A percentile compares a stretch with the other conserved stretches of the same genome.
These are phyloP conservation scores for Scutellaria galericulata DNA, from an alignment of 257 asterid genomes.

Conservation along the genomic window DNA sequence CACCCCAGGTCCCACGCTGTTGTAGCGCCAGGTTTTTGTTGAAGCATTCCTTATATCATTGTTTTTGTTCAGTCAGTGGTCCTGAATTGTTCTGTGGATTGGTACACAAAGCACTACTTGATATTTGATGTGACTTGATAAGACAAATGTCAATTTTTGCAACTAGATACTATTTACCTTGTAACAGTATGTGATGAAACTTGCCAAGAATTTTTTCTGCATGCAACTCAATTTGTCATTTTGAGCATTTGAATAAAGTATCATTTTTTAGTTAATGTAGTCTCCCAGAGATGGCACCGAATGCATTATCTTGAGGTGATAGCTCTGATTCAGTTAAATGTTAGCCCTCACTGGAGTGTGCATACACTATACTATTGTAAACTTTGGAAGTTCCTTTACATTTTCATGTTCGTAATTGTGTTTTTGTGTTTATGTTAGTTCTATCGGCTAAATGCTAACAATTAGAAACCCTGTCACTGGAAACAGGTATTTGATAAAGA, in stretches of 20 bases:
- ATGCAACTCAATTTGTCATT: not conserved
- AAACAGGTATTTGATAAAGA: slow-evolving; percentile 87
- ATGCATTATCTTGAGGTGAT: not conserved
- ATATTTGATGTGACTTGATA: not conserved
- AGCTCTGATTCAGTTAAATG: too few relatives aligned
- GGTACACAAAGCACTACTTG: not conserved
- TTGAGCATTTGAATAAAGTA: not conserved
- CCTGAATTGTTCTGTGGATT: not conserved
- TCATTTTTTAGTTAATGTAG: slow-evolving; percentile 9
- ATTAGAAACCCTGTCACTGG: not conserved
- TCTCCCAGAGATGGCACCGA: not conserved
- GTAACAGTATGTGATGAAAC: not conserved
- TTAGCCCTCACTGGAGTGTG: not conserved
- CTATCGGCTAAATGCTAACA: not conserved
- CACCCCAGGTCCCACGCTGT: not conserved
- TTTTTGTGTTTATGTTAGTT: slow-evolving; percentile 14
- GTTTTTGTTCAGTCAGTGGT: slow-evolving; percentile 14
- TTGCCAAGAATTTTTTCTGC: not conserved
- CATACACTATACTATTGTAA: not conserved
- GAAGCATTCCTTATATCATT: not conserved
- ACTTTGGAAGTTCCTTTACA: slow-evolving; percentile 1
- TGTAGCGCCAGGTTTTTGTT: not conserved
- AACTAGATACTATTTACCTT: not conserved
- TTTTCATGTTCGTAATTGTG: not conserved
- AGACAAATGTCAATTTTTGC: not conserved